Evolutionary conservation across 257 asterid species (phyloP).

Genomic region (Handroanthus guayacan): DNA sequence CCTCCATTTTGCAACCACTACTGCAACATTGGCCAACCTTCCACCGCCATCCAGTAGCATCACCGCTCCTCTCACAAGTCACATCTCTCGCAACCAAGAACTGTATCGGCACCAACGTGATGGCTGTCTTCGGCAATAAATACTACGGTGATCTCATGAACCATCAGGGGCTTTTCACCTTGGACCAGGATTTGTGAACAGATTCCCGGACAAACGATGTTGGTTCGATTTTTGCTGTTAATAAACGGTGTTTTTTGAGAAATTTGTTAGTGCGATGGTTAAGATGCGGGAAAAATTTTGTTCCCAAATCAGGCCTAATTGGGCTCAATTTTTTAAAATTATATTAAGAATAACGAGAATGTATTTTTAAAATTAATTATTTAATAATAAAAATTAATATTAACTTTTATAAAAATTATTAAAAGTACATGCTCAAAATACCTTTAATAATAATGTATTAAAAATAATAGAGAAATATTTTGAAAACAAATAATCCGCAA

Average conservation of each 20-base stretch:
- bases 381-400: no score
- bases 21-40: constrained; percentile 59
- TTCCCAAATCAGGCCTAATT: no score
- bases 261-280: constrained; percentile 55
- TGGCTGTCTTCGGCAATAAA: constrained; percentile 76
- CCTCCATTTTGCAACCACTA: constrained; percentile 49
- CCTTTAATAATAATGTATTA: no score
- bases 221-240: constrained; percentile 57
- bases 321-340: no score
- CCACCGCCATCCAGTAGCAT: constrained; percentile 68
- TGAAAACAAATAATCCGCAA: no score
- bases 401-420: no score
- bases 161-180: constrained; percentile 73
- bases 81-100: constrained; percentile 52
- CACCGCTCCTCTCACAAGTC: constrained; percentile 49
- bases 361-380: no score
- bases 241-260: constrained; percentile 54
- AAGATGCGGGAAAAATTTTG: constrained; percentile 45
- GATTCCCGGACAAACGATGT: constrained; percentile 57
- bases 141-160: constrained; percentile 76
- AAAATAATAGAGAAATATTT: no score
- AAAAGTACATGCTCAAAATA: no score
- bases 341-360: no score
- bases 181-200: constrained; percentile 78
- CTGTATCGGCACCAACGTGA: constrained; percentile 62